Conservation (phyloP, 345 rosid species). For the Brassica incana region DNA sequence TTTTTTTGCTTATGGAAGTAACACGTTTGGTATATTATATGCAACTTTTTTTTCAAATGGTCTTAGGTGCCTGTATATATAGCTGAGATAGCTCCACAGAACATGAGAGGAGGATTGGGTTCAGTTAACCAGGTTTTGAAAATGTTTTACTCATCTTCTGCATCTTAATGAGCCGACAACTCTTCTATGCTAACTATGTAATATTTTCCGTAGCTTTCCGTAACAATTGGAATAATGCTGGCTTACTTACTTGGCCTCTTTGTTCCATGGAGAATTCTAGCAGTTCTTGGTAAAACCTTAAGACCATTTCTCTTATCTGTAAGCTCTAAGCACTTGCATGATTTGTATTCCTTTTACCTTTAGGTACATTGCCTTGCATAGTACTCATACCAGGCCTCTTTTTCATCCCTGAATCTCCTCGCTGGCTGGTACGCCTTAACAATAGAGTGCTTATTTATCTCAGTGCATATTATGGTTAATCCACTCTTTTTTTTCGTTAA, state of each 20-base stretch:
- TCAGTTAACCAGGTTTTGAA: conserved; percentile 76
- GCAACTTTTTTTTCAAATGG: background rate
- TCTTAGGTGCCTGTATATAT: conserved; percentile 81
- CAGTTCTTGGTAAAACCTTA: conserved; percentile 69
- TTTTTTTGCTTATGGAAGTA: background rate
- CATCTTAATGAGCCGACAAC: background rate
- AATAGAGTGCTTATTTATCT: background rate
- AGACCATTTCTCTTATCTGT: background rate
- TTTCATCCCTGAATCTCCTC: conserved; percentile 98
- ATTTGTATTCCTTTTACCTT: conserved; percentile 11
- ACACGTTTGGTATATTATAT: background rate
- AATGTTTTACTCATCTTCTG: background rate
- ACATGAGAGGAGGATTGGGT: conserved; percentile 81
- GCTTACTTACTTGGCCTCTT: conserved; percentile 89
- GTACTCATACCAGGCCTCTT: conserved; percentile 90
- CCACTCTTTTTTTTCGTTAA: conserved; percentile 12
- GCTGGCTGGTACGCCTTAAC: conserved; percentile 83
- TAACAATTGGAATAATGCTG: conserved; percentile 94
- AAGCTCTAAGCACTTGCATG: background rate
- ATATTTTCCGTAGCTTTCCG: conserved; percentile 66
- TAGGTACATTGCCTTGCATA: conserved; percentile 87
- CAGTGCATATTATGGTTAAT: background rate
- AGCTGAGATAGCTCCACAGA: conserved; percentile 91
- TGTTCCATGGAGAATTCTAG: conserved; percentile 92
- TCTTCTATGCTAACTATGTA: background rate